phyloP scores from a whole-genome alignment of 768 basidiomycete genomes.

The Chalciporus pseudorubinellus region DNA sequence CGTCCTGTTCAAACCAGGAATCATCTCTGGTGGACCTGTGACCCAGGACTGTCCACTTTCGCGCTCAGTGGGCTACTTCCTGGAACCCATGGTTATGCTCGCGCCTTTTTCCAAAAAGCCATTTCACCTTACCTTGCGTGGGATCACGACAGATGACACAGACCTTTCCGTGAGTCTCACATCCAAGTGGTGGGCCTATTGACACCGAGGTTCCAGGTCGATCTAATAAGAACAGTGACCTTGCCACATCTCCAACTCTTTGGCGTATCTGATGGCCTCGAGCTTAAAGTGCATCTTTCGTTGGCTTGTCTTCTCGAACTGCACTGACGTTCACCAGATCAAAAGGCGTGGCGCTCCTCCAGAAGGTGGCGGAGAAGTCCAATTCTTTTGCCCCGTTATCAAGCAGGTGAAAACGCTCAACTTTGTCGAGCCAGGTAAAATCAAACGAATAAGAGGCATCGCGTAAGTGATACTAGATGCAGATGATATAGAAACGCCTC shows the following conservation, averaged over 20 bases:
- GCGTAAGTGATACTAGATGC: slow-evolving; percentile 57
- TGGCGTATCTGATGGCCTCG: slow-evolving; percentile 86
- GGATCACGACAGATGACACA: slow-evolving; percentile 89
- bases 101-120: slow-evolving; percentile 92
- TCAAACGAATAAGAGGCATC: slow-evolving; percentile 93
- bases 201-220: slow-evolving; percentile 52
- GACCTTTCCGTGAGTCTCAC: slow-evolving; percentile 75
- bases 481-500: neutral
- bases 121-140: slow-evolving; percentile 74
- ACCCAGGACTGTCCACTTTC: slow-evolving; percentile 87
- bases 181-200: slow-evolving; percentile 10
- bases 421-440: slow-evolving; percentile 87
- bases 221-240: slow-evolving; percentile 85
- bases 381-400: slow-evolving; percentile 90
- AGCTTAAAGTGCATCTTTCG: slow-evolving; percentile 58
- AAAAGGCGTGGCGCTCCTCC: slow-evolving; percentile 93
- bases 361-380: slow-evolving; percentile 87
- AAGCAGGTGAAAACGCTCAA: slow-evolving; percentile 91
- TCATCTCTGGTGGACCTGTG: slow-evolving; percentile 79
- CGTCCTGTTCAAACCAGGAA: slow-evolving; percentile 87
- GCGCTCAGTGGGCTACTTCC: slow-evolving; percentile 89
- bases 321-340: slow-evolving; percentile 51
- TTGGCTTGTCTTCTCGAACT: neutral
- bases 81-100: slow-evolving; percentile 86
- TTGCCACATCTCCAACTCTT: slow-evolving; percentile 89